These are phyloP conservation scores for Sherardia arvensis DNA, from an alignment of 257 asterid species.

Conservation along the genomic window DNA sequence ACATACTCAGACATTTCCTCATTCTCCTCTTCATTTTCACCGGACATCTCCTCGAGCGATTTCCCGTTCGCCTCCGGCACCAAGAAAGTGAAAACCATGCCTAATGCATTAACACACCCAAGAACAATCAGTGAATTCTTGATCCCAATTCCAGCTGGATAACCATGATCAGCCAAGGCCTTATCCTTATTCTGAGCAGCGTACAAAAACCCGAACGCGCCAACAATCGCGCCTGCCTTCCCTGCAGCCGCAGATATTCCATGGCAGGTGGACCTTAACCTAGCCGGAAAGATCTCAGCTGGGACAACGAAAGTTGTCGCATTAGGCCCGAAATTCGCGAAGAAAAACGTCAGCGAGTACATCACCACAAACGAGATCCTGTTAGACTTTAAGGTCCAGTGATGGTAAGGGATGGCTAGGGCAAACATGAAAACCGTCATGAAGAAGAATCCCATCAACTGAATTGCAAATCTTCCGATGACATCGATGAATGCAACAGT, in stretches of 20 bases:
- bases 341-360: conserved; percentile 5
- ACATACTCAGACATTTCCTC: background rate
- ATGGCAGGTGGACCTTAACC: conserved; percentile 16
- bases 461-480: conserved; percentile 1
- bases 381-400: background rate
- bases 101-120: conserved; percentile 18
- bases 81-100: conserved; percentile 10
- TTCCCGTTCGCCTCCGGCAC: conserved; percentile 5
- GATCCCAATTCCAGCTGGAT: conserved; percentile 19
- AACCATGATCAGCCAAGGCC: conserved; percentile 7
- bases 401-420: background rate
- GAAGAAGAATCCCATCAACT: conserved; percentile 7
- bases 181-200: conserved; percentile 11
- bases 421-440: conserved; percentile 4
- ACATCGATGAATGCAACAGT: background rate
- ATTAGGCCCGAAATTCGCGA: conserved; percentile 2
- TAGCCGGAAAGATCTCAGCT: conserved; percentile 16
- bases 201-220: conserved; percentile 18
- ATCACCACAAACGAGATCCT: background rate
- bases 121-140: conserved; percentile 18
- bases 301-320: conserved; percentile 8
- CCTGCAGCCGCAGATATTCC: conserved; percentile 22
- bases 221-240: conserved; percentile 19
- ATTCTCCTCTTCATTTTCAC: background rate
- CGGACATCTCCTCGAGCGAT: conserved; percentile 3